A percentile compares a stretch with the other conserved stretches of the same genome.
These are phyloP conservation scores for Solanum chiquidenum DNA, from an alignment of 257 asterid species.

Conservation along the genomic window DNA sequence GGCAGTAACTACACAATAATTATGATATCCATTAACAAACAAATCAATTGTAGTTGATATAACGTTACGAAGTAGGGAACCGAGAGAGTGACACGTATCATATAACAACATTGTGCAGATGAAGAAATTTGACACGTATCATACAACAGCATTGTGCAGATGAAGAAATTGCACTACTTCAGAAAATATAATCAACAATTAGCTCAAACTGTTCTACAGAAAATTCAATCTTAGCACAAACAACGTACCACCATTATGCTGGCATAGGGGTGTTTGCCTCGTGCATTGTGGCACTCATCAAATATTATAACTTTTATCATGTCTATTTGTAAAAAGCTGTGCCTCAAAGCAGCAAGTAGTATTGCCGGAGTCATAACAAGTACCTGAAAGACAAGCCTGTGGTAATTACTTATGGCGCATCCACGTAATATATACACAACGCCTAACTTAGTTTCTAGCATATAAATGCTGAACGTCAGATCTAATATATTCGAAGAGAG, in stretches of 20 bases:
- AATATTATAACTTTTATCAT: constrained; percentile 64
- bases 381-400: constrained; percentile 41
- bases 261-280: constrained; percentile 58
- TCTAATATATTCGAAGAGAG: background rate
- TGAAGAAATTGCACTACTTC: background rate
- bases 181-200: background rate
- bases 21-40: background rate
- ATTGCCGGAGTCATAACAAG: constrained; percentile 91
- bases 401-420: background rate
- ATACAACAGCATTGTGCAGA: background rate
- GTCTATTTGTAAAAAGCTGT: constrained; percentile 36
- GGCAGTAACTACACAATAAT: background rate
- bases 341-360: constrained; percentile 73
- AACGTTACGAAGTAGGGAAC: background rate
- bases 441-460: background rate
- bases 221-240: background rate
- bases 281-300: constrained; percentile 89
- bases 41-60: background rate
- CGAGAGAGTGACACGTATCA: background rate
- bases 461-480: background rate
- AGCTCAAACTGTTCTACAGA: background rate
- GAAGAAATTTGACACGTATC: background rate
- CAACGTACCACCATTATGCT: constrained; percentile 67
- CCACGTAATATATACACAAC: background rate
- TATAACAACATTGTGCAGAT: background rate